A percentile compares a stretch with the other conserved stretches of the same genome.
phyloP scores from a whole-genome alignment of 2,329 filamentous ascomycete species.

The Colletotrichum trifolii region DNA sequence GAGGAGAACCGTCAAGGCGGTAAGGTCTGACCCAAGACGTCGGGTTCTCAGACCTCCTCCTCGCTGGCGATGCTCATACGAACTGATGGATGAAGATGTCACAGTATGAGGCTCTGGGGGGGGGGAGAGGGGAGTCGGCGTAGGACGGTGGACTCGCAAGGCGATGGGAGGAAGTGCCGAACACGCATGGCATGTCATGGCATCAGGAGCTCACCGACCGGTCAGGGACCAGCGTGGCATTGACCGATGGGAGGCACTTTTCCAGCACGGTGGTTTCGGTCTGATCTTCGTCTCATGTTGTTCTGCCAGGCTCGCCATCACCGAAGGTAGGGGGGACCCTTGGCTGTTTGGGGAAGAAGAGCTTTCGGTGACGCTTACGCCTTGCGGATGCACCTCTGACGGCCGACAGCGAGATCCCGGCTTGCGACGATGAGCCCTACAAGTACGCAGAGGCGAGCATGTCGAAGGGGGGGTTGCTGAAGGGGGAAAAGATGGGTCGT shows the following conservation, averaged over 20 bases:
- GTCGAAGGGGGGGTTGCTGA: neutral
- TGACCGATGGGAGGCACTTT: neutral
- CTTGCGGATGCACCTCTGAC: neutral
- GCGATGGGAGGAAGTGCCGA: too few species aligned
- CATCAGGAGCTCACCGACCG: too few species aligned
- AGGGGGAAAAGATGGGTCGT: too few species aligned
- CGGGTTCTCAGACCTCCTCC: too few species aligned
- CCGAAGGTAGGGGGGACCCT: conserved; percentile 4
- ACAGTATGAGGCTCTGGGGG: too few species aligned
- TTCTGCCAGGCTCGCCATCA: conserved; percentile 21
- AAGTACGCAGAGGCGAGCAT: neutral
- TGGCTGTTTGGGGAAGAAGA: neutral
- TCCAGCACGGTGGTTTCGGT: conserved; percentile 24
- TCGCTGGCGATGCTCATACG: too few species aligned
- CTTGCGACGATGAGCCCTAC: conserved; percentile 1
- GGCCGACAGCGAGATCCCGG: conserved; percentile 27
- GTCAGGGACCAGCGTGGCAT: neutral
- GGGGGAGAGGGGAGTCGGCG: too few species aligned
- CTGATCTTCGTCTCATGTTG: conserved; percentile 32
- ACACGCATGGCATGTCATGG: conserved; percentile 6
- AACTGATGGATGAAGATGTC: neutral
- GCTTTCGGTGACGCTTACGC: neutral
- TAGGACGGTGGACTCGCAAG: too few species aligned
- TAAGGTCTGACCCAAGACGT: too few species aligned
- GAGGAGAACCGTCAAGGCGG: neutral